A percentile compares a stretch with the other conserved stretches of the same genome.
These are phyloP conservation scores for Hygrocybe coccinea DNA, from an alignment of 768 basidiomycete genomes.

Conservation along the genomic window DNA sequence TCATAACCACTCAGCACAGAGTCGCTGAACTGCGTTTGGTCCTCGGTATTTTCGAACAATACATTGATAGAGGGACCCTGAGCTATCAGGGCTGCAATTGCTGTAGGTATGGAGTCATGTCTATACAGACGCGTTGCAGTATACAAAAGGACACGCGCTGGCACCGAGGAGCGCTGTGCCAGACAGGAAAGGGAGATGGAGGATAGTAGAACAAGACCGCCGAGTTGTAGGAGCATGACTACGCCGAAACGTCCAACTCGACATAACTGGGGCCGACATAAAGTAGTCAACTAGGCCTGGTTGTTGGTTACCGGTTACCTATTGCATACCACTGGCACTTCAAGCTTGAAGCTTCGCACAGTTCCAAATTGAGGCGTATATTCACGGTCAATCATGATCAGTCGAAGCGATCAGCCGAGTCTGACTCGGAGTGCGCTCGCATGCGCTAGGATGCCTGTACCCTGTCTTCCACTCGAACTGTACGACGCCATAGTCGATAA, in stretches of 20 bases:
- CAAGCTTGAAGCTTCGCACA: too few species aligned
- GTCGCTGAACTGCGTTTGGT: constrained; percentile 51
- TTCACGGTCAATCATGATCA: too few species aligned
- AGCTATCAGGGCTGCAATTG: constrained; percentile 50
- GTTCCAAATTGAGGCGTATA: too few species aligned
- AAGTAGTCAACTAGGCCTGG: too few species aligned
- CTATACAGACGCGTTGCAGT: constrained; percentile 58
- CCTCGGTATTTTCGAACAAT: constrained; percentile 62
- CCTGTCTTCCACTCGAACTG: neutral
- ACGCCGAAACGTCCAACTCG: neutral
- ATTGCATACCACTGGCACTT: too few species aligned
- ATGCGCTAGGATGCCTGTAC: too few species aligned
- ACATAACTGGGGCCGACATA: too few species aligned
- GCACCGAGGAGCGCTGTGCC: constrained; percentile 11
- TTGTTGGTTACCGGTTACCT: too few species aligned
- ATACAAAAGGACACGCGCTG: constrained; percentile 52
- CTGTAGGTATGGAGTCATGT: constrained; percentile 74
- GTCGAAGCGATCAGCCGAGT: too few species aligned
- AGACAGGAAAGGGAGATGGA: neutral
- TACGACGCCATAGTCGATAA: neutral
- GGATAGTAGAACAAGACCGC: neutral
- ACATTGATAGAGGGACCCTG: constrained; percentile 45
- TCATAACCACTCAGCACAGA: constrained; percentile 53
- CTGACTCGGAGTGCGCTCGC: too few species aligned
- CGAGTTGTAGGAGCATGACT: neutral